Evolutionary conservation across 306 rosid species (phyloP), one percentile per base, ranked within the genome.

Genomic region (Cicer arietinum): DNA sequence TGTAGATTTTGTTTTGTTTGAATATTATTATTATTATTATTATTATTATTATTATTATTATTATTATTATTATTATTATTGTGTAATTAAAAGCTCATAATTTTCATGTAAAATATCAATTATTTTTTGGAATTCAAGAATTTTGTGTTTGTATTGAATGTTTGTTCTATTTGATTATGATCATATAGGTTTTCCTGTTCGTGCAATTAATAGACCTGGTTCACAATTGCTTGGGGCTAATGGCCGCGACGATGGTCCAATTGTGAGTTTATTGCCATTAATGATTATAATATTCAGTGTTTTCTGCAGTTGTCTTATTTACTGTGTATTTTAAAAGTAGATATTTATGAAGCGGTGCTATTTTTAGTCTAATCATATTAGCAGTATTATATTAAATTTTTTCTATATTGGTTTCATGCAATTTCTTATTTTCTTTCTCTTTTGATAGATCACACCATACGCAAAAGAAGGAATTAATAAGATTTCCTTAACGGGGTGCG

Each of bases 181-280:
- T 43, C 69, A 40, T 70, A 40, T 74, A 95, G 99, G 96, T 76
- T 66, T 86, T 80, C 47, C 91, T 81, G 96, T 95, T 59, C 99
- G 99, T 80, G 93, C 95, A 16, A 89, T 92, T 62, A 90, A 86
- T 81, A 86, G 99, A 85, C 99, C 98, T 30, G 96, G 96, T 52
- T 80, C 98, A 1, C 99, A 95, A 72, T 72, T 90, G 79, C 95
- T 95, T 65, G 99, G 99, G 76, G 91, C 90, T 57, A 92, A 90
- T 82, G 99, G 99, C 44, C 99, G 99, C 51, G 99, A 95, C 76
- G 90, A 92, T 80, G 99, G 99, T 54, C 88, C 96, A 69, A 80
- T 84, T 85, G 99, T 95, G 86, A 92, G 99, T 86, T 85, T 39
- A 46, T 81, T 71, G 37, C 14, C 62, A 51, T 39, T 51, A 69